These are phyloP conservation scores for Crithidia acanthocephali DNA, from an alignment of 208 protist genomes.

Conservation along the genomic window DNA sequence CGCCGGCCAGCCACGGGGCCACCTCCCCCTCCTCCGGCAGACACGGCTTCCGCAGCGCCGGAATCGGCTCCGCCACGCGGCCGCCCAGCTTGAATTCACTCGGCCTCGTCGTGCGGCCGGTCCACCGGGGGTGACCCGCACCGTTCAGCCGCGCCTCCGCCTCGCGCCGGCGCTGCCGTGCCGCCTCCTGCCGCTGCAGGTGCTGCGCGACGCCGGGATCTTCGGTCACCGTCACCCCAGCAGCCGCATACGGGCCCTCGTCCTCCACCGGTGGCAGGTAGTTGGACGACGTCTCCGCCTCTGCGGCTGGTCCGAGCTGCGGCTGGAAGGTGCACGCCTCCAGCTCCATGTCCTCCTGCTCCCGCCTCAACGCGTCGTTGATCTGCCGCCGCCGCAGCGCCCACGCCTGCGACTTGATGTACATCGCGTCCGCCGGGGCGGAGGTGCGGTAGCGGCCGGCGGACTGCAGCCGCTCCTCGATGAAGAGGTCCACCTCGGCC, in stretches of 20 bases:
- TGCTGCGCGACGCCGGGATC: constrained; percentile 49
- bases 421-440: constrained; percentile 49
- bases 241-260: constrained; percentile 3
- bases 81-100: constrained; percentile 40
- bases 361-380: constrained; percentile 26
- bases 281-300: background rate
- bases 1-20: constrained; percentile 15
- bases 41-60: constrained; percentile 59
- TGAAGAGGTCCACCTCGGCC: constrained; percentile 33
- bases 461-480: constrained; percentile 36
- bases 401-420: constrained; percentile 65
- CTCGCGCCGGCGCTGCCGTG: constrained; percentile 35
- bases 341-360: constrained; percentile 32
- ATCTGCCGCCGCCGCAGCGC: constrained; percentile 32
- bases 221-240: constrained; percentile 7
- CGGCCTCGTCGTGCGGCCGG: constrained; percentile 42
- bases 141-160: constrained; percentile 39
- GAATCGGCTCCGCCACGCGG: constrained; percentile 42
- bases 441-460: constrained; percentile 46
- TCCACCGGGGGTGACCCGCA: constrained; percentile 33
- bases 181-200: constrained; percentile 40
- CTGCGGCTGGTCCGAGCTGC: constrained; percentile 12
- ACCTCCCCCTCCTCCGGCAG: constrained; percentile 3
- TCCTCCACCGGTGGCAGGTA: constrained; percentile 1
- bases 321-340: constrained; percentile 59